Evolutionary conservation across 2,329 filamentous ascomycete species (phyloP).

Genomic region (Ceratocystis ficicola): DNA sequence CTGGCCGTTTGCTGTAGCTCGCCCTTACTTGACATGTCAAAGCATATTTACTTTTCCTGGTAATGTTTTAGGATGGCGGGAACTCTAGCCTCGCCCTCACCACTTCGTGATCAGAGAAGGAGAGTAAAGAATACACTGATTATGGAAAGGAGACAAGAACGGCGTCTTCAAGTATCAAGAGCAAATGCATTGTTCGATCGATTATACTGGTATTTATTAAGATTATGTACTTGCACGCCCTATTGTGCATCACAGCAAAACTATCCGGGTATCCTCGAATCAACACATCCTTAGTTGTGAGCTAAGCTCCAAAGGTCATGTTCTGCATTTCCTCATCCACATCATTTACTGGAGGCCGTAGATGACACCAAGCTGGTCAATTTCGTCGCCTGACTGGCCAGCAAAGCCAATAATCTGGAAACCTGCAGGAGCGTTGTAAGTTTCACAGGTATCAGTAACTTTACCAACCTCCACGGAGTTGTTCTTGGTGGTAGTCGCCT

Average conservation of each 20-base stretch:
- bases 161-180: no score
- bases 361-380: constrained; percentile 43
- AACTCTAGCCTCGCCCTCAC: background rate
- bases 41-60: no score
- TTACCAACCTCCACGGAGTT: constrained; percentile 36
- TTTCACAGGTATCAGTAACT: constrained; percentile 36
- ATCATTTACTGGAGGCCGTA: constrained; percentile 33
- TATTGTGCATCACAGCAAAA: no score
- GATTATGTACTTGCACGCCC: no score
- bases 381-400: constrained; percentile 42
- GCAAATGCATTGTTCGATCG: no score
- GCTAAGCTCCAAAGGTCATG: background rate
- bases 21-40: background rate
- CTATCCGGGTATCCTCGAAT: background rate
- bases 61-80: background rate
- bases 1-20: background rate
- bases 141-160: background rate
- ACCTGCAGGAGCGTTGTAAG: constrained; percentile 35
- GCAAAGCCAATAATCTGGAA: constrained; percentile 44
- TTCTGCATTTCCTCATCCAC: no score
- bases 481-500: constrained; percentile 41
- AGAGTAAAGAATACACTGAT: background rate
- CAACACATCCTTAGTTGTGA: background rate
- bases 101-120: background rate
- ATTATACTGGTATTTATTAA: no score